A percentile compares a stretch with the other conserved stretches of the same genome.
phyloP scores from a whole-genome alignment of 176 grass and related monocot species.

The Zoysia japonica region DNA sequence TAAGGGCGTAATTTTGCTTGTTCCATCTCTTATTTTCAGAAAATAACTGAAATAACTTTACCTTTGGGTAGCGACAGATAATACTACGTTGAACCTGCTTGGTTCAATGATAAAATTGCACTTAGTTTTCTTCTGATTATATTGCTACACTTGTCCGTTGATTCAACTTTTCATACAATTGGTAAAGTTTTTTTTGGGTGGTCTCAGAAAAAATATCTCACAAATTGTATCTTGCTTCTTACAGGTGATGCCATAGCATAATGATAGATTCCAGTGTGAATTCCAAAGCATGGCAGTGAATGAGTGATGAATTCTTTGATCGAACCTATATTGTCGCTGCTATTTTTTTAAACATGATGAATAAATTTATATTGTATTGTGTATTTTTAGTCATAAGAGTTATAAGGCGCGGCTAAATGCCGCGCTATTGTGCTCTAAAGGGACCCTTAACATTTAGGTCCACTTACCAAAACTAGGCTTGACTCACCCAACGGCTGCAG shows the following conservation, averaged over 20 bases:
- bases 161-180: constrained; percentile 13
- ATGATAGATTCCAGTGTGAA: background rate
- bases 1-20: constrained; percentile 72
- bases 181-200: constrained; percentile 12
- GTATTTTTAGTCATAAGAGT: too few species aligned
- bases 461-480: too few species aligned
- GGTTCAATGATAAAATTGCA: constrained; percentile 80
- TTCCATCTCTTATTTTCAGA: constrained; percentile 79
- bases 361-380: too few species aligned
- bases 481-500: too few species aligned
- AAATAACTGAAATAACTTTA: constrained; percentile 84
- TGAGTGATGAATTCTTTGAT: too few species aligned
- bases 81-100: constrained; percentile 63
- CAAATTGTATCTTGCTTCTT: constrained; percentile 28
- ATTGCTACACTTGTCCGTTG: constrained; percentile 81
- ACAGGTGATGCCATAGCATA: constrained; percentile 78
- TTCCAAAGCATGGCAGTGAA: too few species aligned
- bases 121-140: constrained; percentile 90
- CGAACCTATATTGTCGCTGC: too few species aligned
- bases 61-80: constrained; percentile 85
- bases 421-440: too few species aligned
- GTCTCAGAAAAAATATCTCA: background rate
- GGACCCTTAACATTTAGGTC: too few species aligned
- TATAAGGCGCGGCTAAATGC: too few species aligned
- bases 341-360: too few species aligned